Evolutionary conservation across 768 basidiomycete genomes (phyloP).

Genomic region (Chiua virens): DNA sequence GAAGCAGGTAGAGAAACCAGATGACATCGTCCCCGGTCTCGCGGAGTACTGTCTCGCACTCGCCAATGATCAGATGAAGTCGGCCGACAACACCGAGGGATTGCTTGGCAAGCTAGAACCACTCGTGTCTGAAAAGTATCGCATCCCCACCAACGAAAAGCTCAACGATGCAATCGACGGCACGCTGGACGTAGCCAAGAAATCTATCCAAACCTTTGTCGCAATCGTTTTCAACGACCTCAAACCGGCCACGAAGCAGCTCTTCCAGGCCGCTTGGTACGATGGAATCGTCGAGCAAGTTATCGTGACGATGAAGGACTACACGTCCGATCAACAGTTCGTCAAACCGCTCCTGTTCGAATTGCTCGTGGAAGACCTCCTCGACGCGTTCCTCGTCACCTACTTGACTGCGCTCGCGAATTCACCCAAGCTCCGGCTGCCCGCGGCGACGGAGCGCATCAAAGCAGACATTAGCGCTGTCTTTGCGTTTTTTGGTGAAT

Average conservation of each 20-base stretch:
- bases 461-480: conserved; percentile 76
- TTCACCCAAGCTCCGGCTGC: conserved; percentile 83
- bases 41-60: conserved; percentile 96
- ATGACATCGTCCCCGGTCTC: conserved; percentile 82
- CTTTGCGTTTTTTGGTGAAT: conserved; percentile 87
- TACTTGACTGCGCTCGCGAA: conserved; percentile 89
- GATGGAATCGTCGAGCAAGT: conserved; percentile 86
- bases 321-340: conserved; percentile 88
- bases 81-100: too few relatives aligned
- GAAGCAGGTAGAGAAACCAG: conserved; percentile 84
- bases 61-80: conserved; percentile 96
- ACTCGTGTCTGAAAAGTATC: conserved; percentile 95
- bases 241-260: conserved; percentile 77
- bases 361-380: conserved; percentile 89
- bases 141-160: conserved; percentile 74
- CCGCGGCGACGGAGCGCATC: conserved; percentile 78
- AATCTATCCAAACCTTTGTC: too few relatives aligned
- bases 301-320: conserved; percentile 93
- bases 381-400: conserved; percentile 85
- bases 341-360: too few relatives aligned
- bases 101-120: too few relatives aligned
- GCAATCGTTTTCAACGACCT: conserved; percentile 95
- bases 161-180: conserved; percentile 98
- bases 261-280: conserved; percentile 90
- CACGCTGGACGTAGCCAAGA: conserved; percentile 97